phyloP scores from a whole-genome alignment of 345 rosid genomes.

The Streptanthus diversifolius region DNA sequence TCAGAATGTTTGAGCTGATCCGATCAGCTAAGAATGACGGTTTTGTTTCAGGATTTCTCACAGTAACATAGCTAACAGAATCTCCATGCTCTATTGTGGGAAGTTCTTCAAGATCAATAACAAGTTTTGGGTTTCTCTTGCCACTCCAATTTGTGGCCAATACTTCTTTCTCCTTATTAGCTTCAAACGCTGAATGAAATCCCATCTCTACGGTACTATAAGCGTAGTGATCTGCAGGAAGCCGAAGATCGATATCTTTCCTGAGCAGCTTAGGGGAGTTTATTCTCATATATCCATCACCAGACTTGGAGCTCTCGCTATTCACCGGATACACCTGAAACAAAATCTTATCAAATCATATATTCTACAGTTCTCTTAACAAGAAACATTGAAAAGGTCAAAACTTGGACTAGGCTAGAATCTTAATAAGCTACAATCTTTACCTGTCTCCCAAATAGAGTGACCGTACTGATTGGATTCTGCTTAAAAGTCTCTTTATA shows the following conservation, averaged over 20 bases:
- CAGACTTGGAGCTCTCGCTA: conserved; percentile 4
- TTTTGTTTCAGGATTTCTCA: conserved; percentile 17
- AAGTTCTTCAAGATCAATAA: conserved; percentile 36
- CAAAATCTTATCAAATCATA: neutral
- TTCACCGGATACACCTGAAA: conserved; percentile 28
- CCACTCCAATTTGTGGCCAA: conserved; percentile 17
- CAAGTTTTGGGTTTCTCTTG: conserved; percentile 28
- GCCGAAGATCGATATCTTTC: conserved; percentile 30
- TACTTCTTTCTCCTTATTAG: conserved; percentile 5
- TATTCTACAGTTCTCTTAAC: neutral
- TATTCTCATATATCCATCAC: conserved; percentile 4
- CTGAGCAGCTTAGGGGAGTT: no score
- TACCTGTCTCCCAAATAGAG: conserved; percentile 37
- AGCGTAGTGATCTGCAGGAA: conserved; percentile 31
- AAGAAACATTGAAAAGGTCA: neutral
- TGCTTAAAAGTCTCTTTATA: conserved; percentile 28
- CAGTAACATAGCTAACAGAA: conserved; percentile 20
- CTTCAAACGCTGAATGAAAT: neutral
- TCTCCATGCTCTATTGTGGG: conserved; percentile 17
- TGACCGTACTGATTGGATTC: conserved; percentile 30
- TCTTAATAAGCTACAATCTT: neutral
- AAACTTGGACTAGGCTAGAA: neutral
- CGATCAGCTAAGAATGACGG: conserved; percentile 3
- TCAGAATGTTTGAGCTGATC: no score
- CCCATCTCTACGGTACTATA: conserved; percentile 2